phyloP scores from a whole-genome alignment of 2,329 filamentous ascomycete genomes.

The Fusarium tjaetaba region DNA sequence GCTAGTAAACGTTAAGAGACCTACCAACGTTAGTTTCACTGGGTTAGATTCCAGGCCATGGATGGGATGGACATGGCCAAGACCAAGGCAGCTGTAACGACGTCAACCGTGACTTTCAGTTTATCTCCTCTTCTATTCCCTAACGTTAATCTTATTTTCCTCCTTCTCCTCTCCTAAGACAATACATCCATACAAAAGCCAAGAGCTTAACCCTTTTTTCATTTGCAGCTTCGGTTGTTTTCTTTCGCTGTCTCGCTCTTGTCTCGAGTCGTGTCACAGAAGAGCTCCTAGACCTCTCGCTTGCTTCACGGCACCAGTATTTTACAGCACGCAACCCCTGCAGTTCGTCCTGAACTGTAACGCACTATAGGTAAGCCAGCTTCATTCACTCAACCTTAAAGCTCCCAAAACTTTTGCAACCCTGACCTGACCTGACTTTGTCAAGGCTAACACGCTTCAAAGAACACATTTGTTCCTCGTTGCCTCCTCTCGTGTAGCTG shows the following conservation, averaged over 20 bases:
- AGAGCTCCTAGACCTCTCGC: conserved; percentile 26
- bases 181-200: conserved; percentile 16
- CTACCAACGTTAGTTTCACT: not conserved
- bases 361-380: conserved; percentile 21
- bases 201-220: conserved; percentile 10
- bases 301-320: conserved; percentile 13
- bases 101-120: conserved; percentile 23
- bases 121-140: conserved; percentile 10
- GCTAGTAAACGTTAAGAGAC: conserved; percentile 12
- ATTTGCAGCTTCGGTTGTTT: not conserved
- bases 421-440: conserved; percentile 23
- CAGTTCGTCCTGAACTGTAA: not conserved
- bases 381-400: conserved; percentile 7
- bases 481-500: conserved; percentile 6
- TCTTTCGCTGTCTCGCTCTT: conserved; percentile 31
- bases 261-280: conserved; percentile 42
- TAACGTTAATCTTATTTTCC: not conserved
- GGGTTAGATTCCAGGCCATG: conserved; percentile 31
- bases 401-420: conserved; percentile 24
- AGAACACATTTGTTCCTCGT: conserved; percentile 17
- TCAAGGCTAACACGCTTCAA: conserved; percentile 15
- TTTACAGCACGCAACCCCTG: conserved; percentile 27
- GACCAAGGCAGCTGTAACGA: conserved; percentile 26
- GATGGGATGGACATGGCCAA: not conserved
- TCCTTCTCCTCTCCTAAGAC: not conserved